Conservation (phyloP, 345 rosid species). For the Eucalyptus curtisii region DNA sequence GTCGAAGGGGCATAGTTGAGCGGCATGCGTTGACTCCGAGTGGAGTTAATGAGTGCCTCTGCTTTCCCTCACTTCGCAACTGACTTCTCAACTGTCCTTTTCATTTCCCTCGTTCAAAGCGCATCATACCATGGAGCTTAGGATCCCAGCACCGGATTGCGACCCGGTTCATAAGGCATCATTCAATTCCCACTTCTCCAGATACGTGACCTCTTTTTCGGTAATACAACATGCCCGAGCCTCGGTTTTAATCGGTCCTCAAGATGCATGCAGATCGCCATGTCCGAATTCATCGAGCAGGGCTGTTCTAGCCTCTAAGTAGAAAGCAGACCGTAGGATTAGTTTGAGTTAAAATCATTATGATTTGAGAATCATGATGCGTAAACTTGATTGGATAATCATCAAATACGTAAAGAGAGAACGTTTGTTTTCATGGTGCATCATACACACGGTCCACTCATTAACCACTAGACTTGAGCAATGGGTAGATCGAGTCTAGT, state of each 20-base stretch:
- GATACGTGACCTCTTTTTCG: neutral
- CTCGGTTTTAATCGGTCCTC: neutral
- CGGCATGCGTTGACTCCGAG: neutral
- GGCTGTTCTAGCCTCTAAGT: neutral
- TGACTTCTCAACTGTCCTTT: neutral
- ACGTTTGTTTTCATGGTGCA: neutral
- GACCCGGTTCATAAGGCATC: neutral
- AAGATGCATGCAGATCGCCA: neutral
- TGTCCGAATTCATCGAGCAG: neutral
- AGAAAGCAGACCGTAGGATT: neutral
- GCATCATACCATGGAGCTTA: neutral
- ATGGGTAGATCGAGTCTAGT: neutral
- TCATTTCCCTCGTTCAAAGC: neutral
- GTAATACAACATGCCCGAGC: neutral
- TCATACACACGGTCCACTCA: neutral
- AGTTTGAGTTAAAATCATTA: neutral
- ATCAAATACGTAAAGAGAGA: neutral
- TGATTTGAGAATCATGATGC: neutral
- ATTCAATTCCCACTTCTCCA: neutral
- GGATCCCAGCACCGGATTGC: neutral
- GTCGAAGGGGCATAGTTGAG: neutral
- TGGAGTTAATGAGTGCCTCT: neutral
- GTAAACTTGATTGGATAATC: neutral
- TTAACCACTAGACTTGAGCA: neutral
- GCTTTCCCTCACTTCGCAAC: neutral